Conservation (phyloP, 495 filamentous ascomycete genomes). For the Glarea lozoyensis region DNA sequence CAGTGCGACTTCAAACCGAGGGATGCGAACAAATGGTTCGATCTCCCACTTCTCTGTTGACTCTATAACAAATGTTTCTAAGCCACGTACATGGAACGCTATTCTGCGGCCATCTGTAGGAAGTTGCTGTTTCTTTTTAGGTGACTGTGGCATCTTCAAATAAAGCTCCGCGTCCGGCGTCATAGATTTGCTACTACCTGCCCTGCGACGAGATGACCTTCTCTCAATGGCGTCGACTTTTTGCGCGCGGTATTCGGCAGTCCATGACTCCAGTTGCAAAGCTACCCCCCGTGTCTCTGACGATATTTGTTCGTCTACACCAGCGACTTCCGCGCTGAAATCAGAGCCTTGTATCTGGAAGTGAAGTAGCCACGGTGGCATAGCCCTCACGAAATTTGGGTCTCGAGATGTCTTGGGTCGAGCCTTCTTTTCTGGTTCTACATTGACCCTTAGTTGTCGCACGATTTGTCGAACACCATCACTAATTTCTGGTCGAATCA, state of each 20-base stretch:
- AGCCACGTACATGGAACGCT: slow-evolving; percentile 65
- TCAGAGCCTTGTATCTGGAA: slow-evolving; percentile 81
- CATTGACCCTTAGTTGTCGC: slow-evolving; percentile 58
- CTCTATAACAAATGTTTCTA: slow-evolving; percentile 88
- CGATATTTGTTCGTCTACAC: slow-evolving; percentile 74
- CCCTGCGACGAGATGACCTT: slow-evolving; percentile 45
- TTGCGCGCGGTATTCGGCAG: slow-evolving; percentile 80
- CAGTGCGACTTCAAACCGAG: slow-evolving; percentile 77
- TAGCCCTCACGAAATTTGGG: slow-evolving; percentile 61
- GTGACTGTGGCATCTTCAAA: slow-evolving; percentile 51
- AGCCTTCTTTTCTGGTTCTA: slow-evolving; percentile 51
- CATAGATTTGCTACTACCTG: slow-evolving; percentile 46
- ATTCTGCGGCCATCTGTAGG: slow-evolving; percentile 79
- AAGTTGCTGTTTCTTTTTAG: slow-evolving; percentile 44
- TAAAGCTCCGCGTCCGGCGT: slow-evolving; percentile 49
- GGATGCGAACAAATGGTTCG: slow-evolving; percentile 79
- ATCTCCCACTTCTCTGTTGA: slow-evolving; percentile 73
- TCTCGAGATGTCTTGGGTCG: slow-evolving; percentile 39
- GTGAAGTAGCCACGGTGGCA: slow-evolving; percentile 78
- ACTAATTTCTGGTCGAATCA: slow-evolving; percentile 86
- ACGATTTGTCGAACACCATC: slow-evolving; percentile 88
- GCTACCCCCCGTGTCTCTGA: slow-evolving; percentile 70
- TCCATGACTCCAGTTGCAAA: slow-evolving; percentile 83
- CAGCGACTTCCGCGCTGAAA: slow-evolving; percentile 84
- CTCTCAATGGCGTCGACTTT: slow-evolving; percentile 50